Conservation (phyloP, 345 rosid genomes). For the Aurinia saxatilis region DNA sequence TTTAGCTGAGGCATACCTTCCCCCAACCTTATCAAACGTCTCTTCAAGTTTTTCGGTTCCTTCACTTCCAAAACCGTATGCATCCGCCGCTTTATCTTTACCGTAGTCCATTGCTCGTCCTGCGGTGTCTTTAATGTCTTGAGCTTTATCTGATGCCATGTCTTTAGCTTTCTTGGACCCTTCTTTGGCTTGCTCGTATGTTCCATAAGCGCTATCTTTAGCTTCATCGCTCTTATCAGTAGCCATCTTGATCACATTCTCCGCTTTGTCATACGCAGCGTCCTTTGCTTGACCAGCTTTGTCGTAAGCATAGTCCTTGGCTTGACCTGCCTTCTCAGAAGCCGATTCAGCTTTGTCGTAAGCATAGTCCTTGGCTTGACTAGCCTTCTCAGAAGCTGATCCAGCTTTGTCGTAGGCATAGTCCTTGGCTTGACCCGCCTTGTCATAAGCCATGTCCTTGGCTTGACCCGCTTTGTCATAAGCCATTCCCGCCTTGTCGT, state of each 20-base stretch:
- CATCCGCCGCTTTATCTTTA: constrained; percentile 17
- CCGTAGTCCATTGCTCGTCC: constrained; percentile 17
- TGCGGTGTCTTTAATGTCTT: constrained; percentile 20
- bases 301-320: not conserved
- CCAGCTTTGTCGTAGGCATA: not conserved
- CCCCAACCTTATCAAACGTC: constrained; percentile 27
- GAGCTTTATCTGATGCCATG: constrained; percentile 12
- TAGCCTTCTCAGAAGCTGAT: not conserved
- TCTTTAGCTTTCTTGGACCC: constrained; percentile 16
- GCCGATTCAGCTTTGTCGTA: not conserved
- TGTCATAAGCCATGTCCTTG: not conserved
- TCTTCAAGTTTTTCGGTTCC: constrained; percentile 11
- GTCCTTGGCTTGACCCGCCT: not conserved
- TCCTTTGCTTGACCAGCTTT: constrained; percentile 3
- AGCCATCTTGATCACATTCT: no score
- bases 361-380: not conserved
- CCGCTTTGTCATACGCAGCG: not conserved
- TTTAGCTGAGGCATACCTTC: constrained; percentile 34
- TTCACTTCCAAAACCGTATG: constrained; percentile 12
- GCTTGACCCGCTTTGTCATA: not conserved
- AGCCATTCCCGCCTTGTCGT: no score
- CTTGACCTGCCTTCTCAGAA: not conserved
- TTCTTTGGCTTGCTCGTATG: constrained; percentile 12
- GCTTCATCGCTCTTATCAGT: not conserved
- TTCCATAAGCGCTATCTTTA: not conserved